Evolutionary conservation across 768 basidiomycete genomes (phyloP), one percentile per base, ranked within the genome.

Genomic region (Amanita pallidorosea): DNA sequence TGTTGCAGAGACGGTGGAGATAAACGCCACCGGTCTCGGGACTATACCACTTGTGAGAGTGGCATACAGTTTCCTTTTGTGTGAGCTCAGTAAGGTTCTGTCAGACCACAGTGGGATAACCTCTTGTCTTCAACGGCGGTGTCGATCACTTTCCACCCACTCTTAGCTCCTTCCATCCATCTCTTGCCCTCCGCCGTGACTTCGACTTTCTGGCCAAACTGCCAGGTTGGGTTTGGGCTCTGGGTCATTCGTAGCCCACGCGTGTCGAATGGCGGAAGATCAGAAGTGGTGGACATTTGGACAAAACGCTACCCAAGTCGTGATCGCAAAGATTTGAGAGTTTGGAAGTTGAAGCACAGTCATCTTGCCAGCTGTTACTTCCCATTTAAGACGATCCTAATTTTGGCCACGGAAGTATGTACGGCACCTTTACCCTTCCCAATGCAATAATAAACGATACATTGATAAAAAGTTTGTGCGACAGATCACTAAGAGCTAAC

Each of bases 21-120:
- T 75, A 54, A 88, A 81, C 0, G 79, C 86, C 49, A 87, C 68
- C 8, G 85, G 85, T 37, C 86, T 74, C 2, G 85, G 85, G 6
- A 71, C 67, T 43, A 85, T 69, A 11, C 78, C 81, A 38, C 72
- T 73, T 7, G 71, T 70, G 55, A 82, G 58, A 48, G 81, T 57
- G 11, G 65, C 63, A 56, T 84, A 81, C 7, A 72, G 22, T 33
- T 57, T 57, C 44, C 70, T 71, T 41, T 17, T 40, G 27, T 2
- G 38, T 22, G 18, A 11, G 1, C 11, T 41, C 18, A 41, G 38
- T 41, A 22, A 11, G 11, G 18, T 20, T 41, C 17, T 22, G 38
- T 20, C 37, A n/a, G n/a, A n/a, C n/a, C n/a, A n/a, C n/a, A n/a
- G n/a, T n/a, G n/a, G n/a, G n/a, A n/a, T n/a, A n/a, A n/a, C n/a